Percentiles rank a stretch among this genome's conserved stretches.
These are phyloP conservation scores for Drechslerella dactyloides DNA, from an alignment of 2,329 filamentous ascomycete species.

Conservation along the genomic window DNA sequence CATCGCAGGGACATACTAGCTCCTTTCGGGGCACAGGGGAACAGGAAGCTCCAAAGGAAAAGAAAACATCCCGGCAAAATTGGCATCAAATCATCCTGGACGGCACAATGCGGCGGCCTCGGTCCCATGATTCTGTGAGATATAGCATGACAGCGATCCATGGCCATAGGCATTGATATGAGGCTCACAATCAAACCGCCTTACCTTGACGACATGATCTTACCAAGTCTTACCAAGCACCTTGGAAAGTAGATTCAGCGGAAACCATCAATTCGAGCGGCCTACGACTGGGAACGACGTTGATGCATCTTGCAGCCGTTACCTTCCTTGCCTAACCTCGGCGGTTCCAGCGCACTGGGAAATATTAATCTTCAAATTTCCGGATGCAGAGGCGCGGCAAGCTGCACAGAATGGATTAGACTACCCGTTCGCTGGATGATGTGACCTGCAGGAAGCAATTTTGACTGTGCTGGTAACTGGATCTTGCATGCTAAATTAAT, in stretches of 20 bases:
- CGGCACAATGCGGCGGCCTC: too few relatives aligned
- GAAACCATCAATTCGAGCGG: conserved; percentile 32
- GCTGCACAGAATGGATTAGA: conserved; percentile 14
- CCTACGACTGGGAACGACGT: conserved; percentile 10
- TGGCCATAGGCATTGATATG: too few relatives aligned
- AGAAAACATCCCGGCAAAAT: background rate
- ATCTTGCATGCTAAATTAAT: too few relatives aligned
- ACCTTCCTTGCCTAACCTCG: background rate
- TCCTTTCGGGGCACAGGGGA: conserved; percentile 40
- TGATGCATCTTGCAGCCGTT: background rate
- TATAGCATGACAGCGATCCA: too few relatives aligned
- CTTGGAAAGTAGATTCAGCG: conserved; percentile 33
- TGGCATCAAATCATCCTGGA: background rate
- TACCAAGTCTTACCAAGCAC: background rate
- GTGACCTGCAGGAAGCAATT: too few relatives aligned
- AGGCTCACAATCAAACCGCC: too few relatives aligned
- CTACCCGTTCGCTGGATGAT: conserved; percentile 6
- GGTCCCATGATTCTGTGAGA: too few relatives aligned
- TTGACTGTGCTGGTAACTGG: too few relatives aligned
- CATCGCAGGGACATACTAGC: conserved; percentile 17
- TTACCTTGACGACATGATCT: too few relatives aligned
- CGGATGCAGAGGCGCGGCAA: conserved; percentile 23
- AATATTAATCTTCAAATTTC: conserved; percentile 38
- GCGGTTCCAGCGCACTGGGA: conserved; percentile 46
- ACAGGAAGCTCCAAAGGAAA: conserved; percentile 2